A percentile compares a stretch with the other conserved stretches of the same genome.
These are phyloP conservation scores for Albifimbria verrucaria DNA, from an alignment of 2,329 filamentous ascomycete species.

Conservation along the genomic window DNA sequence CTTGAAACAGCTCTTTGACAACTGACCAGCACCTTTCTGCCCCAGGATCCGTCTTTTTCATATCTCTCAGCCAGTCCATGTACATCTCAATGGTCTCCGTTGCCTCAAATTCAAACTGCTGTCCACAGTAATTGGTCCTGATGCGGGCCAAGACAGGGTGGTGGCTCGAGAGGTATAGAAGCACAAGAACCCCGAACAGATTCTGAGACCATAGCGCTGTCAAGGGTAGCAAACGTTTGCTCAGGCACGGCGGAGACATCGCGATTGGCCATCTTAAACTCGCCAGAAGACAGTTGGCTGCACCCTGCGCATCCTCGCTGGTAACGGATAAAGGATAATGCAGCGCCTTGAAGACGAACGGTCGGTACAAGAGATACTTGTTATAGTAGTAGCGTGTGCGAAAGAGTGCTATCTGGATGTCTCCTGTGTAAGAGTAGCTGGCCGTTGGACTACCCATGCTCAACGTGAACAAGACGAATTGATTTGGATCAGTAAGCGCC, in stretches of 20 bases:
- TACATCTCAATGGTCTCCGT: slow-evolving; percentile 47
- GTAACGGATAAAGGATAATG: slow-evolving; percentile 54
- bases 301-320: slow-evolving; percentile 50
- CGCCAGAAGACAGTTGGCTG: slow-evolving; percentile 54
- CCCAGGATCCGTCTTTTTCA: slow-evolving; percentile 50
- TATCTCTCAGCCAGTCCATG: slow-evolving; percentile 57
- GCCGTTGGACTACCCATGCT: slow-evolving; percentile 17
- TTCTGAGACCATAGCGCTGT: slow-evolving; percentile 62
- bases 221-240: slow-evolving; percentile 57
- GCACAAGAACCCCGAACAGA: slow-evolving; percentile 54
- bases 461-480: slow-evolving; percentile 19
- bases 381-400: slow-evolving; percentile 58
- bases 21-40: slow-evolving; percentile 56
- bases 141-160: slow-evolving; percentile 49
- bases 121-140: slow-evolving; percentile 43
- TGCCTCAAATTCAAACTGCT: slow-evolving; percentile 48
- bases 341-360: slow-evolving; percentile 57
- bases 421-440: slow-evolving; percentile 49
- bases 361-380: slow-evolving; percentile 55
- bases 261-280: slow-evolving; percentile 59
- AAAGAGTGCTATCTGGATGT: slow-evolving; percentile 54
- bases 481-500: slow-evolving; percentile 17
- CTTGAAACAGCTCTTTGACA: slow-evolving; percentile 41
- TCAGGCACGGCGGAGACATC: slow-evolving; percentile 52
- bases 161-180: slow-evolving; percentile 52